Evolutionary conservation across 1,284 basidiomycete species (phyloP), one percentile per base, ranked within the genome.

Genomic region (Exobasidium cylindrosporum): DNA sequence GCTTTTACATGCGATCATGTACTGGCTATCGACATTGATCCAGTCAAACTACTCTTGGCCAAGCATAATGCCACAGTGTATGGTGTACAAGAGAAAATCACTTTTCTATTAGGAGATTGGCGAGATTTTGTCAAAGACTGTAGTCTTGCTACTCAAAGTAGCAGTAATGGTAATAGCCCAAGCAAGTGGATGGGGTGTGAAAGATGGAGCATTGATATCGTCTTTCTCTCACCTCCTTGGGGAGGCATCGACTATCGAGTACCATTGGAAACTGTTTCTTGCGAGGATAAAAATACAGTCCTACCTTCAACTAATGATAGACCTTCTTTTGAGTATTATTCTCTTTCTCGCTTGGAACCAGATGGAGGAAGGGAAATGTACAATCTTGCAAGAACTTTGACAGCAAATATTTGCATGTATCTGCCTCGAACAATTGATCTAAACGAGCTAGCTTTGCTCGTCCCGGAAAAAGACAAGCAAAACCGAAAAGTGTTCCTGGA

Each of bases 1-100:
- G 96, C 96, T 0, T 87, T 89, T 77, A 96, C 93, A 1, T 97
- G 94, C 81, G 88, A 94, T n/a, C 43, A n/a, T 35, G 91, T 97
- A 31, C 93, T 98, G 54, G 94, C 94, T 0, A 83, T 99, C 56
- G 96, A 99, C 77, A 88, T 86, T 31, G 92, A 92, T 13, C 86
- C 89, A 0, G 84, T 86, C 1, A 87, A 94, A 45, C 83, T 98
- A 6, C 87, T 87, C 1, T 85, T 97, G 14, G 95, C 94, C 1
- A 84, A 87, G 62, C 92, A 96, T 80, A 98, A 99, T 72, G 77
- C 94, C 0, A 82, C 85, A 54, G 88, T 97, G 62, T 94, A 96
- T 74, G 95, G 95, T 29, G 93, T 98, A 21, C 88, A 88, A 14
- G 89, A 97, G 75, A 86, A 91, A 29, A 98, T 98, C 73, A 91